Evolutionary conservation across 306 rosid species (phyloP).

Genomic region (Hippophae gyantsensis): DNA sequence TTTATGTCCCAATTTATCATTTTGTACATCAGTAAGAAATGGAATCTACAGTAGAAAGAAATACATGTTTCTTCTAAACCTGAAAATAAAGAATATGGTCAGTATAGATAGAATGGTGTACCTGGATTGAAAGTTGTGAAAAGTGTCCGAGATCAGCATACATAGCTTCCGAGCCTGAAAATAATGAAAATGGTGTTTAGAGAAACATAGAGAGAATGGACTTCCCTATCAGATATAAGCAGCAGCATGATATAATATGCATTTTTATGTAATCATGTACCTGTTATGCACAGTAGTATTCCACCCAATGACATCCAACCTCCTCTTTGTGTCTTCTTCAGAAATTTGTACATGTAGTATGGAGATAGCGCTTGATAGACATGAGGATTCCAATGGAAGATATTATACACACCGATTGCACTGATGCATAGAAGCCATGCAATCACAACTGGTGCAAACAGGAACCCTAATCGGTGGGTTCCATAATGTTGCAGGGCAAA

Average conservation of each 20-base stretch:
- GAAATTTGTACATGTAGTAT: constrained; percentile 80
- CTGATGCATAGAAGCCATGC: constrained; percentile 94
- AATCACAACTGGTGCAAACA: constrained; percentile 85
- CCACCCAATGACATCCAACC: constrained; percentile 99
- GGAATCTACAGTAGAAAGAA: no score
- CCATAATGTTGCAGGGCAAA: constrained; percentile 92
- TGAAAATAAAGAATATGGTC: no score
- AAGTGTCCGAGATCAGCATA: constrained; percentile 95
- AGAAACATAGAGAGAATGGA: constrained; percentile 8
- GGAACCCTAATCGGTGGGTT: constrained; percentile 73
- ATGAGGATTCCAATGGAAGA: constrained; percentile 77
- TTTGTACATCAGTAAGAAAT: no score
- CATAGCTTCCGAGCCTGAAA: constrained; percentile 96
- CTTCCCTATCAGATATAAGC: not conserved
- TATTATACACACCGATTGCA: constrained; percentile 73
- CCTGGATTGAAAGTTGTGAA: constrained; percentile 51
- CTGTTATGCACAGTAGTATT: constrained; percentile 78
- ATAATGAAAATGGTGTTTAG: constrained; percentile 15
- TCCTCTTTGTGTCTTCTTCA: constrained; percentile 64
- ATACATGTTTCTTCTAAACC: no score
- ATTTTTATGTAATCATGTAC: constrained; percentile 29
- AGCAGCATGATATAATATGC: constrained; percentile 11
- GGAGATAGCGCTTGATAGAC: constrained; percentile 91
- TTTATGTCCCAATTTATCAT: no score
- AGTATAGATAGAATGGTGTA: not conserved